Evolutionary conservation across 805 yeast genomes (phyloP), one percentile per base, ranked within the genome.

Genomic region (Candida khao-thaluensis): DNA sequence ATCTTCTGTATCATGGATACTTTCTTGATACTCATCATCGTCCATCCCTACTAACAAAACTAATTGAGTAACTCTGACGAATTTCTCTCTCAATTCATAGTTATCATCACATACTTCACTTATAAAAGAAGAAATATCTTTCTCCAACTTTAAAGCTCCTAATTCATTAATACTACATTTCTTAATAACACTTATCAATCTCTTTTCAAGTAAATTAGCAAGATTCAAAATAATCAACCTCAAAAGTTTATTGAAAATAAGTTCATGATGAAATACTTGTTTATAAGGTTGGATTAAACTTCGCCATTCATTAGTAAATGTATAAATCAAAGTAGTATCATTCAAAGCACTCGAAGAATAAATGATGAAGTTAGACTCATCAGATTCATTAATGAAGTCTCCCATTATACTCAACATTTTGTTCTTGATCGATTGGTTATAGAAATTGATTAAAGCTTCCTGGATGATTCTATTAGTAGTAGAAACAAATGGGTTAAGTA

Each of bases 11-110:
- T 54, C 30, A 30, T 52, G 52, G 29, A 48, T 37, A 43, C 69
- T 64, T 47, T 66, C 61, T 26, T 63, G 70, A 39, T 69, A 69
- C 48, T 69, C 74, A 25, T 69, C 74, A 43, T 85, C 90, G 50
- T 88, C 96, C 63, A 88, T 73, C 4, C 95, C 93, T 28, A 89
- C 68, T 31, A 88, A 69, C 69, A 87, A 75, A 15, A 88, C 84
- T 30, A 93, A 72, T 57, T 91, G 98, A 0, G 96, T 88, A 5
- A 88, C 79, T 42, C 88, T 71, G 6, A 84, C 72, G 54, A 91
- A 91, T 50, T 77, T 76, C 44, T 87, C 93, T 43, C 96, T 71
- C 49, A 89, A 64, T 24, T 75, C 74, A 59, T 89, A 91, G 53
- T 82, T 68, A 41, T 79, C 77, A 35, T 79, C 82, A 35, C 95